Conservation (phyloP, 1,284 basidiomycete genomes). For the Fomitiporia mediterranea region DNA sequence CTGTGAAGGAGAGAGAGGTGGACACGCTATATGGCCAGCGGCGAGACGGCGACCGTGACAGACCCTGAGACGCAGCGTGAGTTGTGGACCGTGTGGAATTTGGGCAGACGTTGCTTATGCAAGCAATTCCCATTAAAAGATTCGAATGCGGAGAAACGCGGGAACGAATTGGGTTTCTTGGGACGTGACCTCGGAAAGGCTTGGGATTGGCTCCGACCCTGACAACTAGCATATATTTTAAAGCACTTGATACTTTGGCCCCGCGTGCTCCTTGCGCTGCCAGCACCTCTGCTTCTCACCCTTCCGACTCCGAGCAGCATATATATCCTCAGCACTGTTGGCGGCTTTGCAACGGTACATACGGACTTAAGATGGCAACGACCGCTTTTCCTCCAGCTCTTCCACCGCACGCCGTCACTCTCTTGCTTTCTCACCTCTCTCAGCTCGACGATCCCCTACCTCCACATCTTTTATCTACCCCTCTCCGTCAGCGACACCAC, state of each 20-base stretch:
- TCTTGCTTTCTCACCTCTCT: conserved; percentile 56
- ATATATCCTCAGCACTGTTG: too few species aligned
- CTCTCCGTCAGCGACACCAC: conserved; percentile 60
- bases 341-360: too few species aligned
- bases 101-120: neutral
- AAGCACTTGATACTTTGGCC: too few species aligned
- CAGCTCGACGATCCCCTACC: conserved; percentile 50
- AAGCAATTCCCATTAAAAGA: neutral
- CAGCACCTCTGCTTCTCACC: too few species aligned
- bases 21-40: too few species aligned
- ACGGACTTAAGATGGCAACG: too few species aligned
- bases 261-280: too few species aligned
- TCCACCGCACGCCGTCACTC: conserved; percentile 36
- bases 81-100: neutral
- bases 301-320: too few species aligned
- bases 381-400: conserved; percentile 37
- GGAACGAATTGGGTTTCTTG: neutral
- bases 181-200: conserved; percentile 8
- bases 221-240: too few species aligned
- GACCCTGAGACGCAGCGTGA: neutral
- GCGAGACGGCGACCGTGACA: neutral
- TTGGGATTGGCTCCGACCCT: too few species aligned
- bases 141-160: neutral
- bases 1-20: neutral
- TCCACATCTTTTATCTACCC: conserved; percentile 52